phyloP scores from a whole-genome alignment of 371 early-diverging fungal species.

The Apophysomyces variabilis region DNA sequence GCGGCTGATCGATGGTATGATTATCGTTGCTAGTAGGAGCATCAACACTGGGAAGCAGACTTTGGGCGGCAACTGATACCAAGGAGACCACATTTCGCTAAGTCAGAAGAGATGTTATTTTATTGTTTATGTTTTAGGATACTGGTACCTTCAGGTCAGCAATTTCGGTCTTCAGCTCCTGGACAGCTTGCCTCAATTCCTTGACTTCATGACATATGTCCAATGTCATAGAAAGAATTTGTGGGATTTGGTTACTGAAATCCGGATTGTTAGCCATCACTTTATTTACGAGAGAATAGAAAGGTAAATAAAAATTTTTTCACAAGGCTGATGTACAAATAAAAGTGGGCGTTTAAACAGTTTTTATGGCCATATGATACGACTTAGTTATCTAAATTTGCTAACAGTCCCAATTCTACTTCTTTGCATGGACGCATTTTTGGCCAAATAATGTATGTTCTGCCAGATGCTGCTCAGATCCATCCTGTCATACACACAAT shows the following conservation, averaged over 20 bases:
- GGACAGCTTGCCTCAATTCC: neutral
- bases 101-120: too few species aligned
- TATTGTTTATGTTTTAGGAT: too few species aligned
- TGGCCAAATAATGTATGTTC: neutral
- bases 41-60: too few species aligned
- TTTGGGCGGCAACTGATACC: too few species aligned
- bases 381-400: too few species aligned
- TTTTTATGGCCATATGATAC: too few species aligned
- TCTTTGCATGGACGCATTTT: neutral
- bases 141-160: neutral
- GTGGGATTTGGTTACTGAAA: neutral
- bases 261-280: neutral
- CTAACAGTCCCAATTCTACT: neutral
- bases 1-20: too few species aligned
- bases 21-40: too few species aligned
- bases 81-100: neutral
- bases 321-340: too few species aligned
- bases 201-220: neutral
- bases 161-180: neutral
- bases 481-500: neutral
- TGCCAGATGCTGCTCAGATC: neutral
- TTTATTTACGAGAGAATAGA: neutral
- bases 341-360: too few species aligned
- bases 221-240: neutral
- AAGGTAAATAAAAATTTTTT: neutral